Evolutionary conservation across 108 stramenopile species (phyloP), one percentile per base, ranked within the genome.

Genomic region (Pseudonitzschia delicatissima): DNA sequence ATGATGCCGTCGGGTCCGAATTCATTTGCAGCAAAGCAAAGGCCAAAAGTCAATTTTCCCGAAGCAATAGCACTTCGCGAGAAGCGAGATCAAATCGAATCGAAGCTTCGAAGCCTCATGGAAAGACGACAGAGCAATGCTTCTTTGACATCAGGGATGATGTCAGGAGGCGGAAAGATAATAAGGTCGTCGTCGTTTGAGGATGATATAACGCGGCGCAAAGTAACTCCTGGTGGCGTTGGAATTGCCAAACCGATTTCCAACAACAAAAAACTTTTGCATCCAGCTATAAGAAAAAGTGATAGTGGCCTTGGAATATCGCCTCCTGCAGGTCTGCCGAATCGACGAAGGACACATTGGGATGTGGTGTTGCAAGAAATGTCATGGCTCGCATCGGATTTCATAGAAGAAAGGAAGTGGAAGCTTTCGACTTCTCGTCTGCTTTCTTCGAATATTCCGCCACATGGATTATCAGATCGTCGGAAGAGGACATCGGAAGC

Each of bases 321-420:
- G 18, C 34, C 33, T 20, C 50, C 69, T 11, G 34, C 51, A 15
- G 31, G 50, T 21, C 58, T 90, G 9, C 89, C 93, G 18, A 32
- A 55, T 17, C 78, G 93, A 32, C 77, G 87, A 11, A 82, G 80
- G 45, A 91, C 92, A 1, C 87, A 88, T 13, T 96, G 92, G 92
- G 95, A 96, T 69, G 72, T 47, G 34, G 26, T 96, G 17, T 55
- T 96, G 49, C 82, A 93, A 47, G 95, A 96, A 77, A 93, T 96
- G 92, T 60, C 73, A 66, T 96, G 92, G 89, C 65, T 92, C 69
- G 82, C 91, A 12, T 77, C 86, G 4, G 95, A 96, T 75, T 96
- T 93, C 73, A 78, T 81, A 34, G 86, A 91, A 68, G 95, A 96
- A 67, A 71, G 91, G 8, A 91, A 92, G 66, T 96, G 91, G 90